Evolutionary conservation across 768 basidiomycete genomes (phyloP).

Genomic region (Hysterangium stoloniferum): DNA sequence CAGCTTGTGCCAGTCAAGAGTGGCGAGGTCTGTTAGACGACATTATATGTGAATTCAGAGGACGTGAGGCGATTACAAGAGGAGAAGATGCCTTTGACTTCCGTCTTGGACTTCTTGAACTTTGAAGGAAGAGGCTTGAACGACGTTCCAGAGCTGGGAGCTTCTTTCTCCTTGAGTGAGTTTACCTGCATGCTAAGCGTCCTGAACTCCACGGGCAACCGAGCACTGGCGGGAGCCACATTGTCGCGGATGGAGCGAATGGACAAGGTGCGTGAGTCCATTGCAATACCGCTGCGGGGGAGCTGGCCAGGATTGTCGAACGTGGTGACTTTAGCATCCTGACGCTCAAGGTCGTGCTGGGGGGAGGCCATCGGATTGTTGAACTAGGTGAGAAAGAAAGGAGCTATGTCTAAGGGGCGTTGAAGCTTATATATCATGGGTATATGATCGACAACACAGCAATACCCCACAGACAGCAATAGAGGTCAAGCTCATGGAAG

Average conservation of each 20-base stretch:
- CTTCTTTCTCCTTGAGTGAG: neutral
- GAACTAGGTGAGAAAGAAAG: too few species aligned
- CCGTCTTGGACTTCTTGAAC: slow-evolving; percentile 2
- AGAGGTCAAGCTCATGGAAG: too few species aligned
- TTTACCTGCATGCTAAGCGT: slow-evolving; percentile 26
- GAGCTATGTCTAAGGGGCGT: too few species aligned
- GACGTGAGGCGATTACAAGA: neutral
- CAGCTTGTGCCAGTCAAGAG: slow-evolving; percentile 43
- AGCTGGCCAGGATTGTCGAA: neutral
- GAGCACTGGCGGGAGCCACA: neutral
- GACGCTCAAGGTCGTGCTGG: neutral
- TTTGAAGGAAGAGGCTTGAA: neutral
- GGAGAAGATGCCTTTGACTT: neutral
- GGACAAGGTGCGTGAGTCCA: slow-evolving; percentile 8
- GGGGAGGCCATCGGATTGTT: too few species aligned
- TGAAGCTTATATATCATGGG: too few species aligned
- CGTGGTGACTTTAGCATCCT: neutral
- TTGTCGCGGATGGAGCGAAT: slow-evolving; percentile 9
- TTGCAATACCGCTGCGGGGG: neutral
- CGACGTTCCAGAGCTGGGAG: neutral
- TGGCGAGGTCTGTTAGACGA: slow-evolving; percentile 28
- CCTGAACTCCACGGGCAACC: slow-evolving; percentile 17
- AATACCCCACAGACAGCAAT: too few species aligned
- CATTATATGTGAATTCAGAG: too few species aligned
- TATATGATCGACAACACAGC: too few species aligned